Evolutionary conservation across 192 early-diverging fungal genomes (phyloP), one percentile per base, ranked within the genome.

Genomic region (Lunasporangiospora selenospora): DNA sequence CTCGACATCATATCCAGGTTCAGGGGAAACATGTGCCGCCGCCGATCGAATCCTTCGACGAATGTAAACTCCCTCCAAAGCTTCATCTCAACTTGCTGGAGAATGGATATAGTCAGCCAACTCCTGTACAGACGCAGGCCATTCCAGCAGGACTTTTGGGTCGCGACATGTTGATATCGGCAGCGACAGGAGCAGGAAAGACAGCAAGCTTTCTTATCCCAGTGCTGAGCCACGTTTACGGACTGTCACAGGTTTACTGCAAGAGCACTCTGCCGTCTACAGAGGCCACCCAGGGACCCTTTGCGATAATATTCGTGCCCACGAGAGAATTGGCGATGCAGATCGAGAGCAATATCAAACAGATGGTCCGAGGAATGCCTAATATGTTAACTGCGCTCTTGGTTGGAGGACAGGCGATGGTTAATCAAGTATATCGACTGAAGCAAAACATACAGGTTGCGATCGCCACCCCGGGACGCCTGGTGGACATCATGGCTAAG

Each of bases 391-490:
- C 85, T 4, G 81, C 71, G 4, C 34, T 87, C 3, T 54, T 88
- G 21, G 75, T 84, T 2, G 86, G 86, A 24, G 86, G 86, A 0
- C 58, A 75, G 18, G 85, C 86, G 1, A 55, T 85, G 45, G 65
- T 81, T 33, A 82, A 73, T 18, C 86, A 88, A 40, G 12, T 71
- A 0, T 58, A 87, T 42, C 80, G 86, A 41, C 60, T 88, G 4
- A 56, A 71, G 45, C 79, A 77, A 45, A 86, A 84, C 6, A 71
- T 70, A n/a, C 86, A 87, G 53, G 66, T 88, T 6, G 62, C 69
- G 2, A 43, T 88, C 7, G 85, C 80, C 0, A 88, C 86, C 8
- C 86, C 86, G 3, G 85, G 85, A 41, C 65, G 86, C 11, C 36
- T 88, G 31, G 29, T 83, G 4, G 82, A 83, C 12, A 65, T 84